Evolutionary conservation across 257 asterid species (phyloP).

Genomic region (Lantana camara): DNA sequence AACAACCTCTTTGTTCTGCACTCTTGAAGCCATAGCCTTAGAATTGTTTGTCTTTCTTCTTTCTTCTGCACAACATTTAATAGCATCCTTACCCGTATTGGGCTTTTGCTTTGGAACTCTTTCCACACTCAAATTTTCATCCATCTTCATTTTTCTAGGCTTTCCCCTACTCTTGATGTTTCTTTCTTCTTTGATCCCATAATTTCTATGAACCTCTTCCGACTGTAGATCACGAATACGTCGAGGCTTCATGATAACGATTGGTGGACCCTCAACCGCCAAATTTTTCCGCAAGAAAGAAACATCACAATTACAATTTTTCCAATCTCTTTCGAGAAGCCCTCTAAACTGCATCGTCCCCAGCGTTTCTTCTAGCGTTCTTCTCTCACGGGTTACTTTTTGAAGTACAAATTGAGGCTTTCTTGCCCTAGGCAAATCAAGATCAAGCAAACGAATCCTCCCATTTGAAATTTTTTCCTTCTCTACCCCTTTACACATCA

Average conservation of each 20-base stretch:
- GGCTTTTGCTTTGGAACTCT: conserved; percentile 28
- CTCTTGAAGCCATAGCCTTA: conserved; percentile 35
- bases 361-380: conserved; percentile 53
- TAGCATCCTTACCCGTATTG: conserved; percentile 22
- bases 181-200: conserved; percentile 23
- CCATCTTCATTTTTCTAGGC: conserved; percentile 31
- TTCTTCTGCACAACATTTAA: conserved; percentile 30
- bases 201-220: conserved; percentile 18
- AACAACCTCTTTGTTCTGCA: conserved; percentile 42
- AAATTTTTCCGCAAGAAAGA: conserved; percentile 32
- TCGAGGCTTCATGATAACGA: conserved; percentile 60
- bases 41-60: conserved; percentile 30
- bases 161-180: conserved; percentile 29
- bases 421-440: conserved; percentile 60
- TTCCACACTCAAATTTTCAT: too few species aligned
- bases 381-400: conserved; percentile 39
- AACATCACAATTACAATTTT: conserved; percentile 15
- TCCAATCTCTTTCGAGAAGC: conserved; percentile 43
- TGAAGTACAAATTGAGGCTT: conserved; percentile 39
- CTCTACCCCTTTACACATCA: conserved; percentile 22
- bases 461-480: conserved; percentile 30
- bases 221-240: conserved; percentile 22
- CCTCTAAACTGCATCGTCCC: conserved; percentile 65
- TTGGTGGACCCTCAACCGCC: conserved; percentile 46
- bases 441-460: conserved; percentile 42